These are phyloP conservation scores for Lactarius akahatsu DNA, from an alignment of 768 basidiomycete genomes.

Conservation along the genomic window DNA sequence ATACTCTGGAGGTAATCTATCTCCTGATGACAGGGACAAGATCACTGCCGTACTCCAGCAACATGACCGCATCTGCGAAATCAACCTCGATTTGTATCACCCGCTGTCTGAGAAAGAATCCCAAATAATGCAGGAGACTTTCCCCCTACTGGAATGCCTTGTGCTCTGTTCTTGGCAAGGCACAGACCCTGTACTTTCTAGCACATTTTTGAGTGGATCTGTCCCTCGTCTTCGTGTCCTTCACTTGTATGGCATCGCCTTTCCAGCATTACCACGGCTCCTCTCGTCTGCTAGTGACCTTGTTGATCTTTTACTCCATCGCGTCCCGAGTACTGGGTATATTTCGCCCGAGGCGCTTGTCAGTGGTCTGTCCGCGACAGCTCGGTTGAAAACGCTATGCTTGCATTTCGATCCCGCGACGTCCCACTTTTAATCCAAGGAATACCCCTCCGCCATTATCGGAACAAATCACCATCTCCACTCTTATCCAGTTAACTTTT, in stretches of 20 bases:
- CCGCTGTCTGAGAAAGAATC: background rate
- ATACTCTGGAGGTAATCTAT: background rate
- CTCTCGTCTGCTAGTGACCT: conserved; percentile 1
- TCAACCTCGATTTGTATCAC: background rate
- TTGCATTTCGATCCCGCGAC: background rate
- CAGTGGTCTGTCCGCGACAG: conserved; percentile 2
- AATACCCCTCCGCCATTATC: background rate
- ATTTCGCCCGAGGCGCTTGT: conserved; percentile 2
- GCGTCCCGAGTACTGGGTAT: background rate
- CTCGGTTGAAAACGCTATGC: background rate
- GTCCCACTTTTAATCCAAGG: background rate
- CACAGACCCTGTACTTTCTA: background rate
- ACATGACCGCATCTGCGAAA: conserved; percentile 3
- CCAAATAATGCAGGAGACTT: background rate
- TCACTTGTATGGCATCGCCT: conserved; percentile 1
- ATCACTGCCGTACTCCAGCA: conserved; percentile 2
- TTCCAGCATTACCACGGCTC: background rate
- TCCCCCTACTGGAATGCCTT: conserved; percentile 5
- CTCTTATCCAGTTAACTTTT: background rate
- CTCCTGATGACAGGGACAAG: conserved; percentile 6
- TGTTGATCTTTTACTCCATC: background rate
- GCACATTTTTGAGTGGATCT: background rate
- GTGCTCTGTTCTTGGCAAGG: background rate
- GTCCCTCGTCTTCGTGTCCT: background rate
- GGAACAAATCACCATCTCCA: background rate